Evolutionary conservation across 306 rosid genomes (phyloP), one percentile per base, ranked within the genome.

Genomic region (Styphnolobium japonicum): DNA sequence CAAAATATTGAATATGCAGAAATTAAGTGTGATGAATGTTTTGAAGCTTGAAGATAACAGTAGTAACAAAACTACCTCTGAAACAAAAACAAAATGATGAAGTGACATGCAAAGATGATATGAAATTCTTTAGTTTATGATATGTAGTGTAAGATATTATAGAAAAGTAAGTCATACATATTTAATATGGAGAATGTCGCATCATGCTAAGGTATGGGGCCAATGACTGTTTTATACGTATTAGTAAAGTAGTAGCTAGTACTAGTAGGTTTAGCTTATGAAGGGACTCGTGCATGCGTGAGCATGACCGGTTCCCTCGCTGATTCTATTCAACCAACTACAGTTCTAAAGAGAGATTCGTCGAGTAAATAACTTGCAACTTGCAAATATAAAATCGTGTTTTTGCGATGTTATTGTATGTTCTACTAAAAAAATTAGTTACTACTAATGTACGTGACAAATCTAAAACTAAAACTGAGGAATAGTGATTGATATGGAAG

Each of bases 131-230:
- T 27, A 27, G 31, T 3, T 27, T 27, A 27, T 1, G 36, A 33
- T 33, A 33, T 33, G 36, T 33, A 33, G 36, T 33, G 3, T 33
- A 33, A 33, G 1, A 33, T 33, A 33, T 33, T 33, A 33, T 33
- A 33, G 12, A 10, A 40, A 40, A 40, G 46, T 40, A 9, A 2
- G 3, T 33, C 2, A 33, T 1, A 56, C 15, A 68, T 68, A 68
- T 66, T 57, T 61, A 37, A 48, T 60, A 39, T 69, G 34, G 52
- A 25, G 73, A 76, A 82, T 39, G 82, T 82, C 16, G 61, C 77
- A 48, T 76, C 81, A 76, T 75, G 81, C 10, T 2, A 27, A 60
- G 61, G 21, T 49, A 69, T 76, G 81, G 73, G 78, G 14, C 67
- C 85, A 58, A 37, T 10, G 3, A 1, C 31, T 66, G 52, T 34